Percentiles rank a stretch among this genome's conserved stretches.
Conservation (phyloP, 352 stramenopile genomes). For the Globisporangium megalacanthum region DNA sequence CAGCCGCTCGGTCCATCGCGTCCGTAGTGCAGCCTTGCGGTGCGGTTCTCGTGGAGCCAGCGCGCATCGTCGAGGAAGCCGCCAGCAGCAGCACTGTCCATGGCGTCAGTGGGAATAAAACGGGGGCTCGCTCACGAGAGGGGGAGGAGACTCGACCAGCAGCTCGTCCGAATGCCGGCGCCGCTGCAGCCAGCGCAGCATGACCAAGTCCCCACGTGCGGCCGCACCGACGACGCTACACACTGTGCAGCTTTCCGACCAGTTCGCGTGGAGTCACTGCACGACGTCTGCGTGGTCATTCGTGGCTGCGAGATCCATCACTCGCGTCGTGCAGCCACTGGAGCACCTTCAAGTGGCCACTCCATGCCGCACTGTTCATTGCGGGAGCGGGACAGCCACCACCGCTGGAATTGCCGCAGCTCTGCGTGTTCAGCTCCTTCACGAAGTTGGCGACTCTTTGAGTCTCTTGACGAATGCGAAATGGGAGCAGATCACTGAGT, state of each 20-base stretch:
- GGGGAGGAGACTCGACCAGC: no score
- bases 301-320: not conserved
- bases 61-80: not conserved
- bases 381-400: no score
- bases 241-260: conserved; percentile 4
- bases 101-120: not conserved
- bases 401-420: no score
- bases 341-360: not conserved
- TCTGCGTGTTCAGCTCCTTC: no score
- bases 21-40: not conserved
- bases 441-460: no score
- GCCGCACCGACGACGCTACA: conserved; percentile 2
- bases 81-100: conserved; percentile 2
- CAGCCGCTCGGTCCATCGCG: not conserved
- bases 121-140: not conserved
- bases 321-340: conserved; percentile 3
- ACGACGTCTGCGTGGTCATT: conserved; percentile 11
- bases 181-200: conserved; percentile 3
- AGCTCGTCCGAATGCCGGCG: not conserved
- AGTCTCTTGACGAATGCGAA: no score
- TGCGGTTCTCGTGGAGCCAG: not conserved
- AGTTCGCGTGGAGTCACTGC: conserved; percentile 23
- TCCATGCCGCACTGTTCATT: not conserved
- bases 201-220: not conserved
- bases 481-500: no score